Conservation (phyloP, 1,139 yeast genomes). For the Meyerozyma elateridarum region DNA sequence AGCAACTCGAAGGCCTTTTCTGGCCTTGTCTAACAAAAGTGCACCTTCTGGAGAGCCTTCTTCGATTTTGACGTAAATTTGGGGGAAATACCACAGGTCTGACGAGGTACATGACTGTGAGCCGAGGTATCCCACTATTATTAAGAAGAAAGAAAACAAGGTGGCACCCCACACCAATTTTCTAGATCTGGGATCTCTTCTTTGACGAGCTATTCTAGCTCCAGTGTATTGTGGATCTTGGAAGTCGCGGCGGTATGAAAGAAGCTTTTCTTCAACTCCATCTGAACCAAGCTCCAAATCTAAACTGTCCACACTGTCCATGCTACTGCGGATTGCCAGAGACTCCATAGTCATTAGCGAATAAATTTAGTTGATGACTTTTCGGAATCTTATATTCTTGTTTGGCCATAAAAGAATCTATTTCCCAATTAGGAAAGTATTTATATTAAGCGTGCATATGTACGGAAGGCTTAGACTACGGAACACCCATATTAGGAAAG, state of each 20-base stretch:
- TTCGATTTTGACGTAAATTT: conserved; percentile 34
- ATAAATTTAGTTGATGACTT: too few species aligned
- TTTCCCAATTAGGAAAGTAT: too few species aligned
- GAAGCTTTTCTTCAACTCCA: conserved; percentile 2
- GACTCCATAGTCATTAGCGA: too few species aligned
- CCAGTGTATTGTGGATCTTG: too few species aligned
- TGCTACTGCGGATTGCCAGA: neutral
- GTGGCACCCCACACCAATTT: conserved; percentile 1
- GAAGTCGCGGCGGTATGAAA: conserved; percentile 2
- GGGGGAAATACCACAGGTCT: conserved; percentile 37
- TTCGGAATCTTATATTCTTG: too few species aligned
- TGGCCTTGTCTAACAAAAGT: conserved; percentile 33
- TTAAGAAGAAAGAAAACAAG: conserved; percentile 8
- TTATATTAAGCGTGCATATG: too few species aligned
- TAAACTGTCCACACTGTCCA: too few species aligned
- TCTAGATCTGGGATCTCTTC: conserved; percentile 3
- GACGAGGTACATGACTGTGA: conserved; percentile 12
- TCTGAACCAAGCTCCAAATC: neutral
- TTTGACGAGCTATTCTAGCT: conserved; percentile 3
- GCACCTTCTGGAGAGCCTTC: conserved; percentile 33
- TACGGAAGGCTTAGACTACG: too few species aligned
- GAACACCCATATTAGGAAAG: too few species aligned
- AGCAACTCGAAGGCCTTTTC: conserved; percentile 47
- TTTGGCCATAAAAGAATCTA: too few species aligned
- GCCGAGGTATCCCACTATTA: conserved; percentile 9